A percentile compares a stretch with the other conserved stretches of the same genome.
Evolutionary conservation across 2,329 filamentous ascomycete species (phyloP).

Genomic region (Leptographium procerum): DNA sequence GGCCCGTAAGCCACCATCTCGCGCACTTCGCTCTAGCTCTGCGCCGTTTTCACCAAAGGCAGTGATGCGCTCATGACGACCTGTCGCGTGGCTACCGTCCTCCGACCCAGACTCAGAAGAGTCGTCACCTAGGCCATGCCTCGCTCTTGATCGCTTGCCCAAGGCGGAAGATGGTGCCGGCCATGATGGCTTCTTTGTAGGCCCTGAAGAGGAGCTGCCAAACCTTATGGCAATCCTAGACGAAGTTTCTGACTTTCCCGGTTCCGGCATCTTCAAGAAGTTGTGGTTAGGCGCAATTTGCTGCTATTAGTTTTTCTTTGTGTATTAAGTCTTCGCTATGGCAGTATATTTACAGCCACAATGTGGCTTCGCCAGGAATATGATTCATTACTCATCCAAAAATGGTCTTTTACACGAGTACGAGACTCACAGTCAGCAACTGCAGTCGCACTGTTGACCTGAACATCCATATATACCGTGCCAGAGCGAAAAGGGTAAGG

Average conservation of each 20-base stretch:
- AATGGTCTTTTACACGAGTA: too few species aligned
- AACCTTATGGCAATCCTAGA: slow-evolving; percentile 39
- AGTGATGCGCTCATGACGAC: slow-evolving; percentile 21
- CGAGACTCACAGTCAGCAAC: too few species aligned
- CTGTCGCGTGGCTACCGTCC: slow-evolving; percentile 14
- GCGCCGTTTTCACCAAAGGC: slow-evolving; percentile 19
- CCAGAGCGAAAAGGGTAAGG: too few species aligned
- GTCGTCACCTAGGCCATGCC: slow-evolving; percentile 26
- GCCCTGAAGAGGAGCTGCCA: slow-evolving; percentile 15
- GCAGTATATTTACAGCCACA: background rate
- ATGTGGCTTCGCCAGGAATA: background rate
- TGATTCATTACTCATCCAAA: background rate
- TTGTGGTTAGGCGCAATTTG: background rate
- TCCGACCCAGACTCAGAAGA: slow-evolving; percentile 29
- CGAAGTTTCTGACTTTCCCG: slow-evolving; percentile 20
- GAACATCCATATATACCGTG: too few species aligned
- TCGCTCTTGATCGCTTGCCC: slow-evolving; percentile 36
- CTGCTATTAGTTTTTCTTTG: background rate
- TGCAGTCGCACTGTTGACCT: too few species aligned
- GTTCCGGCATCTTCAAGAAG: slow-evolving; percentile 24
- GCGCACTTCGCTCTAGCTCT: slow-evolving; percentile 12
- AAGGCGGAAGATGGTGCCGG: slow-evolving; percentile 29
- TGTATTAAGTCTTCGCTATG: background rate
- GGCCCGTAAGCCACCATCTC: slow-evolving; percentile 4
- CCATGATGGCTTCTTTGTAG: slow-evolving; percentile 18